A percentile compares a stretch with the other conserved stretches of the same genome.
Evolutionary conservation across 495 filamentous ascomycete genomes (phyloP).

Genomic region (Penicillium canescens): DNA sequence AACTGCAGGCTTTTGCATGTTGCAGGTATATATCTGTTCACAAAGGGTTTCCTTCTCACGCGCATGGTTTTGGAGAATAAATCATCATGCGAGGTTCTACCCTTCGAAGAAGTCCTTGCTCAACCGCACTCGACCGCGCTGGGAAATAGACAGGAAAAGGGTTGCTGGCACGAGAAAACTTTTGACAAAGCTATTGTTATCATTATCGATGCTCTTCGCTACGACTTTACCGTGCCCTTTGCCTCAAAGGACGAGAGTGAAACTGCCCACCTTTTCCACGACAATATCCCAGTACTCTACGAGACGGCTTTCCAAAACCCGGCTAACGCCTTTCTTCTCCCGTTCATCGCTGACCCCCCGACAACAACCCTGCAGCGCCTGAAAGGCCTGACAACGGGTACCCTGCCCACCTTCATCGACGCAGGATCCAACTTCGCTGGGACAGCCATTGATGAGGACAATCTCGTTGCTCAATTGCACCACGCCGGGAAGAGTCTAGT

Average conservation of each 20-base stretch:
- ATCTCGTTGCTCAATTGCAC: constrained; percentile 80
- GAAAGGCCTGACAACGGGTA: constrained; percentile 94
- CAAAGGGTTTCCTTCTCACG: constrained; percentile 94
- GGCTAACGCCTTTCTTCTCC: constrained; percentile 81
- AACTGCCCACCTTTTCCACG: constrained; percentile 72
- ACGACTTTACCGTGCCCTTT: constrained; percentile 93
- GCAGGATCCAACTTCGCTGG: constrained; percentile 93
- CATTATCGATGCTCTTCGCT: constrained; percentile 90
- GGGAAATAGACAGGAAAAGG: constrained; percentile 48
- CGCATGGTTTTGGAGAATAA: constrained; percentile 85
- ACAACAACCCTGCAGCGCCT: constrained; percentile 89
- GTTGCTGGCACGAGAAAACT: constrained; percentile 93
- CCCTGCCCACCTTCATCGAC: constrained; percentile 92
- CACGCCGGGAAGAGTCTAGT: constrained; percentile 81
- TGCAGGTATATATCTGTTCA: constrained; percentile 87
- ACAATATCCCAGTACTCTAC: constrained; percentile 83
- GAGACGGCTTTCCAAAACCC: constrained; percentile 73
- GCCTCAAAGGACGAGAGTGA: constrained; percentile 48
- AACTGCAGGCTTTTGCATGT: constrained; percentile 65
- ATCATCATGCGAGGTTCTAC: constrained; percentile 75
- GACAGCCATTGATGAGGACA: constrained; percentile 97
- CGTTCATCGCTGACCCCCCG: constrained; percentile 96
- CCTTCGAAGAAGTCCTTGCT: constrained; percentile 50
- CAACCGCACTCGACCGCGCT: constrained; percentile 31
- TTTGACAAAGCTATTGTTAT: constrained; percentile 91